Evolutionary conservation across 805 yeast genomes (phyloP), one percentile per base, ranked within the genome.

Genomic region (Cyberlindnera saturnus): DNA sequence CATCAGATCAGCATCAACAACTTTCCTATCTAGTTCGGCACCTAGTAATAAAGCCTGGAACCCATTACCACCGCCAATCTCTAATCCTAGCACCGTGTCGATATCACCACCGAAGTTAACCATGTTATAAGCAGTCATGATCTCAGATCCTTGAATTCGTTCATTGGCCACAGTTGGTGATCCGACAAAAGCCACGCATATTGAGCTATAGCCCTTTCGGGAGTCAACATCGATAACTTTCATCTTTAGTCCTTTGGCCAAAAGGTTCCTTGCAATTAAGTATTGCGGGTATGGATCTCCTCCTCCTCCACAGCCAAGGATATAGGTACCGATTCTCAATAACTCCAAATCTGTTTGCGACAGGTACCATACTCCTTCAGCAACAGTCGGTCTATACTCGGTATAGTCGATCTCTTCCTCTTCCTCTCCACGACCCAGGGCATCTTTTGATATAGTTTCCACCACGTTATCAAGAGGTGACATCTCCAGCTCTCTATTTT

Each of bases 271-370:
- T 0, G 62, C 51, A 31, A 64, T 67, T 34, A 73, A 56, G 43
- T 51, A 69, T n/a, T 52, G 56, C 4, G 74, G 59, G 50, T 72
- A 70, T 17, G 79, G 77, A 42, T 64, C 65, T 29, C 79, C 78
- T 18, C 79, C 79, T 14, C 79, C 79, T 4, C 77, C 79, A 56
- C 74, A 68, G 3, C 78, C 79, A 4, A 73, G 61, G 42, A 73
- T 70, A 47, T 72, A 73, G 17, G 68, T 57, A 9, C 78, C 79
- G 38, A 70, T 61, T 19, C 66, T 53, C 13, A 73, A 43, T 46
- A 63, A 68, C 32, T 71, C 76, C 36, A 60, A 47, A 52, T 73
- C 77, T 1, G 54, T 57, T 43, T 18, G 31, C 14, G 31, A 36
- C 63, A 71, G 40, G 6, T 60, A 38, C 75, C 75, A 71, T 35